Base-by-base conservation (phyloP, 257 asterid species). In the Solanum megistacrolobum region DNA sequence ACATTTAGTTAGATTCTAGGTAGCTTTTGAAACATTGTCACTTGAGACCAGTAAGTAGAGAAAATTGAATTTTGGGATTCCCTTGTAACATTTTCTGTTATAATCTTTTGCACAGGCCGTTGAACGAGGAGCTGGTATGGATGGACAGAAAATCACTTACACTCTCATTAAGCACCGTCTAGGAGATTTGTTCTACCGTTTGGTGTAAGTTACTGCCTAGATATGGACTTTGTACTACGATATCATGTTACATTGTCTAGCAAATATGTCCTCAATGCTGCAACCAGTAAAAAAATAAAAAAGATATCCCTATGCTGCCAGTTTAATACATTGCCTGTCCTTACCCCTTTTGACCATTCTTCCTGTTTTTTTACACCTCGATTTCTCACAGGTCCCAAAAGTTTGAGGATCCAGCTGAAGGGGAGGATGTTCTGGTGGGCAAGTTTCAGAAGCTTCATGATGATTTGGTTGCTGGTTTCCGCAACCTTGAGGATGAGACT, bases 51-150 rank as follows among this genome's bases (percentile, higher is more conserved):
- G 43, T 39, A 41, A 58, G 29, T 83, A 46, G 88, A 68, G 39
- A 82, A 79, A 48, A 52, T 31, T 18, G 86, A 82, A 82, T 38
- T 39, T 48, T 48, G 69, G 69, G 43, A 79, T 79, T 48, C 21
- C 43, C 69, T 82, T 82, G 29, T 25, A 46, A 76, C 46, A 25
- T 29, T 34, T 65, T 32, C 41, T 48, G 62, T 86, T 74, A 39
- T 81, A 29, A 81, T 72, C 84, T 71, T 34, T 35, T 91, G 87
- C 39, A 86, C 95, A 97, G 99, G 98, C 99, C 5, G 98, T 93
- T 83, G 99, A 97, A 88, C 94, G 99, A 82, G 99, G 97, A 89
- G 99, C 99, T 90, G 99, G 99, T 84, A 95, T 95, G 98, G 99
- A 97, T 89, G 99, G 99, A 16, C 98, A 96, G 91, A 97, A 94